Evolutionary conservation across 495 filamentous ascomycete species (phyloP).

Genomic region (Daldinia childiae): DNA sequence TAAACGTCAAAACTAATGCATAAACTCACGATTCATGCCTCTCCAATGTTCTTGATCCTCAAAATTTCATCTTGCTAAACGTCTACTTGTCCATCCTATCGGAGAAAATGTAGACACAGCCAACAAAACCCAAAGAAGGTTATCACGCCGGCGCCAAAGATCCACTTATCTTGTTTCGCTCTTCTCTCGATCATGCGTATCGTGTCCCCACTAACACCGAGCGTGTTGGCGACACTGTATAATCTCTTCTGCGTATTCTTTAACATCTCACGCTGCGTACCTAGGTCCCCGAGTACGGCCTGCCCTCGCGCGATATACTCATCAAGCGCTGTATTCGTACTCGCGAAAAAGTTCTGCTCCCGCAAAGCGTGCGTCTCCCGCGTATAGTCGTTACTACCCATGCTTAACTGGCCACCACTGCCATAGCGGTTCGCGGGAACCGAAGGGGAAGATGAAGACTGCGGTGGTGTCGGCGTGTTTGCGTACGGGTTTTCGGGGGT

Average conservation of each 20-base stretch:
- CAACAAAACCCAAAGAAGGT: constrained; percentile 95
- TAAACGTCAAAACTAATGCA: constrained; percentile 18
- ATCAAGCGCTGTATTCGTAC: constrained; percentile 83
- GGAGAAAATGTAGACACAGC: constrained; percentile 82
- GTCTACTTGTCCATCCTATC: constrained; percentile 55
- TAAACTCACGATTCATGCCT: not conserved
- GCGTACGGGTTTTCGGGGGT: constrained; percentile 98
- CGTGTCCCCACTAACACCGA: constrained; percentile 93
- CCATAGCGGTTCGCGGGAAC: constrained; percentile 47
- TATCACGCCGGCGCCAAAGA: constrained; percentile 88
- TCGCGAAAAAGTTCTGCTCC: constrained; percentile 86
- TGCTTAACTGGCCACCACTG: constrained; percentile 62
- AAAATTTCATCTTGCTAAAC: not conserved
- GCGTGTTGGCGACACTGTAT: constrained; percentile 91
- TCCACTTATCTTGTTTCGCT: constrained; percentile 96
- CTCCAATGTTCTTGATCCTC: not conserved
- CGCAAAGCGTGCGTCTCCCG: constrained; percentile 87
- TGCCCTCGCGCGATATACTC: constrained; percentile 93
- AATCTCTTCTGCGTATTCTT: constrained; percentile 92
- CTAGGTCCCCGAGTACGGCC: constrained; percentile 87
- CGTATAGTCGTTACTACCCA: constrained; percentile 64
- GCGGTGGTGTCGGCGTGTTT: constrained; percentile 51
- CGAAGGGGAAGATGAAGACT: constrained; percentile 29
- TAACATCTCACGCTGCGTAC: constrained; percentile 90
- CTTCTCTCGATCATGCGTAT: constrained; percentile 94